Conservation (phyloP, 1,139 yeast species). For the Debaryomyces sp. region DNA sequence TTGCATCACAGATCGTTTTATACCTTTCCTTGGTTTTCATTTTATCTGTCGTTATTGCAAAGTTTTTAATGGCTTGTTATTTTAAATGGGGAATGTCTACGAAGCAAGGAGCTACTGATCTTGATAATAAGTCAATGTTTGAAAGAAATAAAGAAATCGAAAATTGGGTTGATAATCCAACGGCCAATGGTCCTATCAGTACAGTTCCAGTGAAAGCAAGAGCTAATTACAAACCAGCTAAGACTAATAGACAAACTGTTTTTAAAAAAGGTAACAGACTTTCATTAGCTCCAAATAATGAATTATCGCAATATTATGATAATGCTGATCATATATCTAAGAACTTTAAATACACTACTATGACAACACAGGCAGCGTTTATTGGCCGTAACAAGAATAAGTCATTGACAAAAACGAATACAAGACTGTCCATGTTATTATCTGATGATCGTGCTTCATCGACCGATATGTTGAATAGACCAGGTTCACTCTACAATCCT, state of each 20-base stretch:
- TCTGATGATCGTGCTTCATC: constrained; percentile 40
- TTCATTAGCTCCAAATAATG: constrained; percentile 43
- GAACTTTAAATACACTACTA: constrained; percentile 53
- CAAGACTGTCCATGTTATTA: constrained; percentile 28
- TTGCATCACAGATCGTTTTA: constrained; percentile 84
- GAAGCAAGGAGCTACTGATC: constrained; percentile 74
- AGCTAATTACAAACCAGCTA: constrained; percentile 48
- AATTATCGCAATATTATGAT: constrained; percentile 44
- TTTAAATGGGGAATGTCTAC: constrained; percentile 82
- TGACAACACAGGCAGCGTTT: constrained; percentile 57
- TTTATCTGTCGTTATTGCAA: constrained; percentile 71
- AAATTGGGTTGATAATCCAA: constrained; percentile 65
- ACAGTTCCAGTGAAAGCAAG: constrained; percentile 55
- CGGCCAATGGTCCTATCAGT: constrained; percentile 48
- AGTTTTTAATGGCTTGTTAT: constrained; percentile 85
- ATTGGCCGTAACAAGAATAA: constrained; percentile 28
- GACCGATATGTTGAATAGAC: constrained; percentile 39
- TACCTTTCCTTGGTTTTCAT: constrained; percentile 82
- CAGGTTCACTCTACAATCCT: constrained; percentile 38
- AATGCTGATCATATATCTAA: constrained; percentile 40
- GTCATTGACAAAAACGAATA: constrained; percentile 16
- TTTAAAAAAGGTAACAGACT: constrained; percentile 41
- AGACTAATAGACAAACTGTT: constrained; percentile 49
- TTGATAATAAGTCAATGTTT: constrained; percentile 51
- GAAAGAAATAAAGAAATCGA: constrained; percentile 66